phyloP scores from a whole-genome alignment of 495 filamentous ascomycete genomes.

The Aspergillus cavernicola region DNA sequence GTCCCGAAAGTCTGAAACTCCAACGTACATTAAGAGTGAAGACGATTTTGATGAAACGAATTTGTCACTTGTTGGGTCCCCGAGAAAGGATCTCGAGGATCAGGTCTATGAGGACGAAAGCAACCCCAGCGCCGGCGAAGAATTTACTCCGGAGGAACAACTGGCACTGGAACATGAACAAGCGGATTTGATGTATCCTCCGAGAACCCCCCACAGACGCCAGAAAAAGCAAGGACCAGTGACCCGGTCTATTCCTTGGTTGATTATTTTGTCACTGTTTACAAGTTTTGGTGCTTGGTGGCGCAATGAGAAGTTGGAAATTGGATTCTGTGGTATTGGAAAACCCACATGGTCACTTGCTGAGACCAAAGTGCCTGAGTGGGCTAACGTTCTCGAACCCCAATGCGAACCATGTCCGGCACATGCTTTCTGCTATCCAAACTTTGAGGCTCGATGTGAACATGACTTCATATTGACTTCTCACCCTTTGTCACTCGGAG shows the following conservation, averaged over 20 bases:
- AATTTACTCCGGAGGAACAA: slow-evolving; percentile 90
- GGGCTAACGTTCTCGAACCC: slow-evolving; percentile 65
- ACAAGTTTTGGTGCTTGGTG: slow-evolving; percentile 76
- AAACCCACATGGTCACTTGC: slow-evolving; percentile 53
- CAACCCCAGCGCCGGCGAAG: slow-evolving; percentile 71
- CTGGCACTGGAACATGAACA: slow-evolving; percentile 66
- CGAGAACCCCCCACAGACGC: slow-evolving; percentile 32
- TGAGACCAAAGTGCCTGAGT: slow-evolving; percentile 59
- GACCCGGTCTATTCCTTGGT: slow-evolving; percentile 55
- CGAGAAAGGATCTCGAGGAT: slow-evolving; percentile 35
- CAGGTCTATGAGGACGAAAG: slow-evolving; percentile 38
- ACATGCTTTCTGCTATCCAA: slow-evolving; percentile 83
- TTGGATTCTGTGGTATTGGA: slow-evolving; percentile 91
- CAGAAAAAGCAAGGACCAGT: slow-evolving; percentile 31
- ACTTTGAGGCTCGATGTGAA: slow-evolving; percentile 76
- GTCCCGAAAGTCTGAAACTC: slow-evolving; percentile 34
- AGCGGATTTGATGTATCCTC: slow-evolving; percentile 28
- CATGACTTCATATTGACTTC: slow-evolving; percentile 79
- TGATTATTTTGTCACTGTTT: slow-evolving; percentile 62
- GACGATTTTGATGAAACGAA: slow-evolving; percentile 31
- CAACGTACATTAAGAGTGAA: slow-evolving; percentile 33
- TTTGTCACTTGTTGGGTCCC: slow-evolving; percentile 29
- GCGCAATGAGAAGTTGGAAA: slow-evolving; percentile 88
- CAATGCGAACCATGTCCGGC: slow-evolving; percentile 87
- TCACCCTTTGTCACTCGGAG: slow-evolving; percentile 79